phyloP scores from a whole-genome alignment of 2,329 filamentous ascomycete species.

The Zarea fungicola region DNA sequence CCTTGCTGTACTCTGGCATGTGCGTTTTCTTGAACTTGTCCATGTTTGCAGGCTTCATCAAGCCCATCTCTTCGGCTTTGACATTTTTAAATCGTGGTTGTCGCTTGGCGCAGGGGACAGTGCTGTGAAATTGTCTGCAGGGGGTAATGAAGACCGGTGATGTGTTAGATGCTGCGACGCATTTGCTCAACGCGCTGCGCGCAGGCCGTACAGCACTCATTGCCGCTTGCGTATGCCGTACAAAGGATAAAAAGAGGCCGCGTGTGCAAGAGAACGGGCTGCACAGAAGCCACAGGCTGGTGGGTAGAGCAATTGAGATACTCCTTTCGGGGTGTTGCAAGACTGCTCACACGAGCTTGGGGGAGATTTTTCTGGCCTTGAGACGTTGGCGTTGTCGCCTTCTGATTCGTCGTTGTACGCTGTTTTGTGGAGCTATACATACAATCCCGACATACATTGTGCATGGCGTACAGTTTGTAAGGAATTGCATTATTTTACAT shows the following conservation, averaged over 20 bases:
- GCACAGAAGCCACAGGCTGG: neutral
- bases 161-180: conserved; percentile 33
- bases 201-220: conserved; percentile 54
- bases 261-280: conserved; percentile 2
- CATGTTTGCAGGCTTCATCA: conserved; percentile 38
- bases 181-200: conserved; percentile 48
- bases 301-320: conserved; percentile 4
- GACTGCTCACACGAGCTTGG: conserved; percentile 4
- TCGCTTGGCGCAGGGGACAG: conserved; percentile 40
- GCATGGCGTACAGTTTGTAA: too few relatives aligned
- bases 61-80: conserved; percentile 46
- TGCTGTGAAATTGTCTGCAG: conserved; percentile 48
- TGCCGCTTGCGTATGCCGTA: conserved; percentile 21
- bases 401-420: too few relatives aligned
- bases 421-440: too few relatives aligned
- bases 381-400: neutral
- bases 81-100: conserved; percentile 50
- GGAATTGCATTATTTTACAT: neutral
- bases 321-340: conserved; percentile 4
- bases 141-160: conserved; percentile 21
- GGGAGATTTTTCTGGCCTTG: conserved; percentile 13
- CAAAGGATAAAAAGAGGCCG: neutral
- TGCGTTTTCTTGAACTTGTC: conserved; percentile 39
- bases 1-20: conserved; percentile 60
- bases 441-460: neutral